Evolutionary conservation across 2,329 filamentous ascomycete species (phyloP).

Genomic region (Alternaria viburni): DNA sequence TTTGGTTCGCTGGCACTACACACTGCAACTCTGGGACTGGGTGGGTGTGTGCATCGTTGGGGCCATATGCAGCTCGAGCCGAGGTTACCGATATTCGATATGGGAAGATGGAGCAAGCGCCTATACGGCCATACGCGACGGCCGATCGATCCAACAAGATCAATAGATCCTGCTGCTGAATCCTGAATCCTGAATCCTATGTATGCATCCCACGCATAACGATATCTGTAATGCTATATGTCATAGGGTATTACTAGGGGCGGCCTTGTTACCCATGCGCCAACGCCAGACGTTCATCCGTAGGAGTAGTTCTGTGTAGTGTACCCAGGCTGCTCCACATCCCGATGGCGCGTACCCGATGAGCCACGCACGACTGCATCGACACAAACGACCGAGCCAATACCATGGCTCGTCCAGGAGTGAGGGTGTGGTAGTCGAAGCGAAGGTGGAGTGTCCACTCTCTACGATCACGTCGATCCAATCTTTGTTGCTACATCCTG

Average conservation of each 20-base stretch:
- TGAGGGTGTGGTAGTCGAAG: neutral
- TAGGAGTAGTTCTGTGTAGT: neutral
- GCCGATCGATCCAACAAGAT: neutral
- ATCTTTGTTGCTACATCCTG: neutral
- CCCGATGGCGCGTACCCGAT: neutral
- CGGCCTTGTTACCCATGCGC: neutral
- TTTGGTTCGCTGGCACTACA: neutral
- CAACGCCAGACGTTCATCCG: neutral
- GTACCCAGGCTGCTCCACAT: neutral
- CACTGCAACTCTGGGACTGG: neutral
- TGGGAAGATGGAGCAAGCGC: neutral
- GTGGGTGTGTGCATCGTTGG: neutral
- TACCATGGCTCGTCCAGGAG: neutral
- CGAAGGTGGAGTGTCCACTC: neutral
- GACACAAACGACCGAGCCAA: neutral
- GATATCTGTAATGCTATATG: neutral
- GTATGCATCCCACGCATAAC: neutral
- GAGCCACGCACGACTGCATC: neutral
- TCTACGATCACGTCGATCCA: neutral
- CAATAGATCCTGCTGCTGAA: neutral
- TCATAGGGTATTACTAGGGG: neutral
- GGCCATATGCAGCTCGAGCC: neutral
- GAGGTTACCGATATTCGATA: neutral
- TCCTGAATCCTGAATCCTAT: neutral
- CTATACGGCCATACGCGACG: neutral